Percentiles rank a stretch among this genome's conserved stretches.
Evolutionary conservation across 2,329 filamentous ascomycete genomes (phyloP).

Genomic region (Aspergillus texensis): DNA sequence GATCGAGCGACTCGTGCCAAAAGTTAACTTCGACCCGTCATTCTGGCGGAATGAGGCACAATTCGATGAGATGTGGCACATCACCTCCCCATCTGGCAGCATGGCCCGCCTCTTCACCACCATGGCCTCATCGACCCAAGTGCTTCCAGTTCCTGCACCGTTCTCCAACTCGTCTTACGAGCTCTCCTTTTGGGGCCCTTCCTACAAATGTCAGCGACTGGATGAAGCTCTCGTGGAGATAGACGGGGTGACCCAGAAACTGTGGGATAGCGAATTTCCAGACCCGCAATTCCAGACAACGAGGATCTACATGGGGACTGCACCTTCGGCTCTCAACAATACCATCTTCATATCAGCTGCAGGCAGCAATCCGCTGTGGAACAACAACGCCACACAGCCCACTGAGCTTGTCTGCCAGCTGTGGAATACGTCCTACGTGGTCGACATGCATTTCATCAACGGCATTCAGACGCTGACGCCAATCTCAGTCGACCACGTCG

Average conservation of each 20-base stretch:
- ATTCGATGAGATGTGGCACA: neutral
- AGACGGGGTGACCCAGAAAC: constrained; percentile 11
- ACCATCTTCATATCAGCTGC: constrained; percentile 1
- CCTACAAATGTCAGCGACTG: constrained; percentile 15
- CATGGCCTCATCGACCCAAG: constrained; percentile 1
- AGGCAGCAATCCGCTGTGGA: constrained; percentile 5
- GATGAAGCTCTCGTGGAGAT: constrained; percentile 13
- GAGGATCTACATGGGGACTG: neutral
- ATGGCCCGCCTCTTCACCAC: constrained; percentile 2
- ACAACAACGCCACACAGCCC: constrained; percentile 6
- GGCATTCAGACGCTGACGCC: constrained; percentile 7
- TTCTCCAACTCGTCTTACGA: constrained; percentile 13
- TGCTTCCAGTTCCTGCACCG: constrained; percentile 8
- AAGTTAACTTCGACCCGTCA: neutral
- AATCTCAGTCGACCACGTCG: constrained; percentile 9
- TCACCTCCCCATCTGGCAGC: constrained; percentile 4
- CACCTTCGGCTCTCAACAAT: neutral
- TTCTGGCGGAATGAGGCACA: neutral
- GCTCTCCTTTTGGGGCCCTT: constrained; percentile 17
- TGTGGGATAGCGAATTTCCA: neutral
- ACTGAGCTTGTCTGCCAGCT: constrained; percentile 16
- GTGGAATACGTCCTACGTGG: constrained; percentile 18
- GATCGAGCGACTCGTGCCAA: neutral
- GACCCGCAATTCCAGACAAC: neutral
- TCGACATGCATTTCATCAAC: constrained; percentile 8